Evolutionary conservation across 176 grass and related monocot species (phyloP).

Genomic region (Areca catechu): DNA sequence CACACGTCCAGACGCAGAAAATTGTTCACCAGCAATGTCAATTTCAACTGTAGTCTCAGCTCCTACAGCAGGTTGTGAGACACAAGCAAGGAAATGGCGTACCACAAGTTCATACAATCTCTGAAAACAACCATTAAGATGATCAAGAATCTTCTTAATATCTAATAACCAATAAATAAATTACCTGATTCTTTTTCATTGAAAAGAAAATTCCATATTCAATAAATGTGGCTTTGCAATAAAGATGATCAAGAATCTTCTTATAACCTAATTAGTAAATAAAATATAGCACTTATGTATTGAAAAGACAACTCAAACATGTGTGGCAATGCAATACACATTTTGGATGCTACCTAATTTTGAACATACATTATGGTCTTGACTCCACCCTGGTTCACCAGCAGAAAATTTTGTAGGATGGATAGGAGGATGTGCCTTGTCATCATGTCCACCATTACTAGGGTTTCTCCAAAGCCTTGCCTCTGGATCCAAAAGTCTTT

Average conservation of each 20-base stretch:
- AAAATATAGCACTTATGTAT: no score
- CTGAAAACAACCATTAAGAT: slow-evolving; percentile 31
- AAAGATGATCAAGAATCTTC: no score
- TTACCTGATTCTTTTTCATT: no score
- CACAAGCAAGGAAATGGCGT: slow-evolving; percentile 94
- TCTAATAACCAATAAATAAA: neutral
- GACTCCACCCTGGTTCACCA: slow-evolving; percentile 58
- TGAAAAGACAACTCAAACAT: neutral
- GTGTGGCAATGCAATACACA: neutral
- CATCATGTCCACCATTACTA: slow-evolving; percentile 88
- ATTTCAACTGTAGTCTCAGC: slow-evolving; percentile 88
- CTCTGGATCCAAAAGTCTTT: slow-evolving; percentile 64
- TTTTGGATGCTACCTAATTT: neutral
- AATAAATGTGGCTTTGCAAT: no score
- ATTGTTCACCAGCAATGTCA: slow-evolving; percentile 79
- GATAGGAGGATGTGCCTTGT: slow-evolving; percentile 95
- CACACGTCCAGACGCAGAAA: slow-evolving; percentile 69
- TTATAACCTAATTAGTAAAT: no score
- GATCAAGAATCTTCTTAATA: slow-evolving; percentile 6
- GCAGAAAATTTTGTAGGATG: slow-evolving; percentile 78
- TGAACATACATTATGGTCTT: slow-evolving; percentile 45
- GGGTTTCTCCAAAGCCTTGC: slow-evolving; percentile 92
- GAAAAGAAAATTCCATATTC: no score
- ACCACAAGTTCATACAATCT: slow-evolving; percentile 97
- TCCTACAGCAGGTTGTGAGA: slow-evolving; percentile 90